Base-by-base conservation (phyloP, 208 protist species). In the Porcisia deanei region DNA sequence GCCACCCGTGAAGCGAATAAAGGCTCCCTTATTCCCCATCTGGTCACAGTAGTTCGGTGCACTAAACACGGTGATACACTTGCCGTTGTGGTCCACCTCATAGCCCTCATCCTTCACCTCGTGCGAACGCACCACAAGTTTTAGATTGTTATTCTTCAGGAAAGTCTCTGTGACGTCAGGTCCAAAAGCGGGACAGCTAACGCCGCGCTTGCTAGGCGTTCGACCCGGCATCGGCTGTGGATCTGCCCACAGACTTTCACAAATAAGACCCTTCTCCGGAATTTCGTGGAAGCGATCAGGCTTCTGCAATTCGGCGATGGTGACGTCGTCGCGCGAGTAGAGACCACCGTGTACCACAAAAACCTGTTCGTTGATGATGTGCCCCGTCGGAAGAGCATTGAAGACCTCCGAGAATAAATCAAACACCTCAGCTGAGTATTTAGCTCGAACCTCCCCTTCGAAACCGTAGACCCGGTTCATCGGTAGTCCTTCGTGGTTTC, bases 1-100 rank as follows among this genome's bases (percentile, higher is more conserved):
- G 30, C 89, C 89, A 20, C 91, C 92, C 4, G 86, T 96, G 72
- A 98, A 92, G 69, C 90, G 92, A 49, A 98, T 90, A 63, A 95
- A 96, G 41, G 95, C 93, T 12, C 93, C 95, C 76, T 96, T 96
- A 85, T 98, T 98, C 39, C 92, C 93, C 89, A 98, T 96, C 76
- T 98, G 93, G 76, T 99, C 98, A 87, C 99, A 99, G 89, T 99
- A 99, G 80, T 99, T 99, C n/a, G 99, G 99, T 4, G 99, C 99
- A 69, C 97, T 99, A 83, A 99, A 98, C n/a, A 98, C 91, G 0
- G 95, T 98, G 52, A 98, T 97, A 83, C 93, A 97, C 84, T 95
- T 97, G 12, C 93, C 95, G 61, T 88, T 77, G 84, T 99, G 95
- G 41, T 98, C 91, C 12, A 99, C 89, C 83, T 98, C 97, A 81